Conservation (phyloP, 163 green algal species). For the Volvox carteri region DNA sequence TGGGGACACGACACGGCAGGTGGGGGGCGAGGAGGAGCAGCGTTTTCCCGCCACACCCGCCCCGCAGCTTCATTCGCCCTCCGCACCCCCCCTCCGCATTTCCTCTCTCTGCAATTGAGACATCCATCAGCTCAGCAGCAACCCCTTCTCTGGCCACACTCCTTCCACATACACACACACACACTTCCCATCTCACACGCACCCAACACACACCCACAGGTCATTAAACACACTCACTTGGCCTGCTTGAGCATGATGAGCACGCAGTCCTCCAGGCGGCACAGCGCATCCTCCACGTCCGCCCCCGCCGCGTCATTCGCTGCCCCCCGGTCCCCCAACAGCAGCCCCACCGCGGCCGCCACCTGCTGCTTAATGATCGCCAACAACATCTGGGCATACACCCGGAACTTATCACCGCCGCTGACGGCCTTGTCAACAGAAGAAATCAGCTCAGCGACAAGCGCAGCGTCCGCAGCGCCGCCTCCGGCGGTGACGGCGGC, state of each 20-base stretch:
- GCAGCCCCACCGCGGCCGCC: background rate
- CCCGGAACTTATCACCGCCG: slow-evolving; percentile 46
- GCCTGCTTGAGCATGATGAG: slow-evolving; percentile 47
- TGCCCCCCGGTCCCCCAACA: background rate
- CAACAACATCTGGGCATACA: slow-evolving; percentile 39
- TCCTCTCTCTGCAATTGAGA: background rate
- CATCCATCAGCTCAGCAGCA: too few relatives aligned
- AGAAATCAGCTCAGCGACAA: background rate
- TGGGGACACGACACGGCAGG: too few relatives aligned
- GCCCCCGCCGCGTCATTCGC: background rate
- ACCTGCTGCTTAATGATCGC: slow-evolving; percentile 51
- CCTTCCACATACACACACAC: too few relatives aligned
- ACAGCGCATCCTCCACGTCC: slow-evolving; percentile 39
- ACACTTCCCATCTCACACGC: background rate
- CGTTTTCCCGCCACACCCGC: background rate
- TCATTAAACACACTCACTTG: background rate
- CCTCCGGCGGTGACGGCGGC: background rate
- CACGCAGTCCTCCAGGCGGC: slow-evolving; percentile 48
- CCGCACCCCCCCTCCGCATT: too few relatives aligned
- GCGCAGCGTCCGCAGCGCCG: background rate
- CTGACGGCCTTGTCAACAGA: slow-evolving; percentile 29
- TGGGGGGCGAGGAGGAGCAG: background rate
- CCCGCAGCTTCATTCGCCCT: background rate
- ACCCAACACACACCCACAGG: background rate
- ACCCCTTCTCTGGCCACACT: too few relatives aligned